Evolutionary conservation across 139 green algal genomes (phyloP), one percentile per base, ranked within the genome.

Genomic region (Volvox africanus): DNA sequence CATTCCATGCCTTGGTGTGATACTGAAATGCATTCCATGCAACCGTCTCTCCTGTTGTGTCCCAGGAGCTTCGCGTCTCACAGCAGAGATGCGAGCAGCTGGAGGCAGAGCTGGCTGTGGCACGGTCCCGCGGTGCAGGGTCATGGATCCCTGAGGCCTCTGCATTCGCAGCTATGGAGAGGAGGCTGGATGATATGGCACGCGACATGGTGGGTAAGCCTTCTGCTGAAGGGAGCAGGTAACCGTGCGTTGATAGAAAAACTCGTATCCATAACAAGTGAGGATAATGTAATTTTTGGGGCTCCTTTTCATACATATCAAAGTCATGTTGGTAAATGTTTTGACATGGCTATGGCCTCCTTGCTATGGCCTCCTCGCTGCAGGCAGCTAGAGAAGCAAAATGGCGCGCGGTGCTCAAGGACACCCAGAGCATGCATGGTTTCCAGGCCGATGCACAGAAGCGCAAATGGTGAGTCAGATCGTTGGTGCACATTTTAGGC

Each of bases 81-180:
- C 82, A 89, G 82, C 86, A 86, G 86, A 69, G 78, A 33, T 91
- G 69, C 28, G 84, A 91, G 77, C 75, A 80, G 76, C 61, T 92
- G 62, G 83, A 93, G 61, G 65, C 55, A 17, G 90, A 95, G 92
- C 78, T 94, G 55, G 86, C 89, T 2, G 80, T 89, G 36, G 76
- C 82, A 18, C 79, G 80, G 37, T 78, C 50, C 0, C 83, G 89
- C 0, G 81, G 88, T 18, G 85, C 85, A 5, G 79, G 73, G 17
- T 12, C 30, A 16, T 94, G 92, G 92, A 82, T 77, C 1, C 90
- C 92, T 13, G 76, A 93, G 44, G 92, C 93, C 3, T 71, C 92
- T 19, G 88, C 91, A 61, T 95, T 94, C 86, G 75, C 82, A 21
- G 85, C 87, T 19, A 90, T 95, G 68, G 93, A 93, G 88, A 65